Evolutionary conservation across 148 eudicot genomes (phyloP).

Genomic region (Fallopia convolvulus): DNA sequence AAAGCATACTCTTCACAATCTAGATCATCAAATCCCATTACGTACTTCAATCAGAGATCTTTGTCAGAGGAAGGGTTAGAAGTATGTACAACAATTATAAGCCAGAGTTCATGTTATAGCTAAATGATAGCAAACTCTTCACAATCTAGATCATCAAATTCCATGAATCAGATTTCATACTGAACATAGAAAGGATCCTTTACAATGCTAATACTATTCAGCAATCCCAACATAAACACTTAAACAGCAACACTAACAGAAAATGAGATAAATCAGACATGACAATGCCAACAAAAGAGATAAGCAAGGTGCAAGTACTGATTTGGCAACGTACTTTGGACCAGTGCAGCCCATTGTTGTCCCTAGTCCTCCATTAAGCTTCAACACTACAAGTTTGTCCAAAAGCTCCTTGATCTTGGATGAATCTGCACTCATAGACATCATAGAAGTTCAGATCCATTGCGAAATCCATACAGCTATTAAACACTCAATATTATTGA

Average conservation of each 20-base stretch:
- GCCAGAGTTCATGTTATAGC: not conserved
- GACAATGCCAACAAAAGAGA: not conserved
- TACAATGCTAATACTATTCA: not conserved
- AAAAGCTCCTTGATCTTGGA: constrained; percentile 56
- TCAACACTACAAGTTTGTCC: constrained; percentile 95
- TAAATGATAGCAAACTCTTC: not conserved
- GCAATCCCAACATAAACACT: not conserved
- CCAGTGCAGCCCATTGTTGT: constrained; percentile 99
- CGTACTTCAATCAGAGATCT: constrained; percentile 98
- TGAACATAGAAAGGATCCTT: not conserved
- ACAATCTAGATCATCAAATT: not conserved
- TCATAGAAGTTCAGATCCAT: not conserved
- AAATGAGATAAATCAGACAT: not conserved
- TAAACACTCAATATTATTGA: not conserved
- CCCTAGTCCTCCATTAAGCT: constrained; percentile 99
- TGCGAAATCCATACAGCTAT: not conserved
- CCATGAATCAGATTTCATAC: not conserved
- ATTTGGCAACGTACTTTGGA: constrained; percentile 61
- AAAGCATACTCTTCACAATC: not conserved
- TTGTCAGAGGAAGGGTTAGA: not conserved
- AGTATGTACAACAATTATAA: not conserved
- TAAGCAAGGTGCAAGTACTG: not conserved
- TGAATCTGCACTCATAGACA: constrained; percentile 36
- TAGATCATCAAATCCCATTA: not conserved
- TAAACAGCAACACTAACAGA: not conserved